These are phyloP conservation scores for Scutellospora calospora DNA, from an alignment of 371 early-diverging fungal genomes.

Conservation along the genomic window DNA sequence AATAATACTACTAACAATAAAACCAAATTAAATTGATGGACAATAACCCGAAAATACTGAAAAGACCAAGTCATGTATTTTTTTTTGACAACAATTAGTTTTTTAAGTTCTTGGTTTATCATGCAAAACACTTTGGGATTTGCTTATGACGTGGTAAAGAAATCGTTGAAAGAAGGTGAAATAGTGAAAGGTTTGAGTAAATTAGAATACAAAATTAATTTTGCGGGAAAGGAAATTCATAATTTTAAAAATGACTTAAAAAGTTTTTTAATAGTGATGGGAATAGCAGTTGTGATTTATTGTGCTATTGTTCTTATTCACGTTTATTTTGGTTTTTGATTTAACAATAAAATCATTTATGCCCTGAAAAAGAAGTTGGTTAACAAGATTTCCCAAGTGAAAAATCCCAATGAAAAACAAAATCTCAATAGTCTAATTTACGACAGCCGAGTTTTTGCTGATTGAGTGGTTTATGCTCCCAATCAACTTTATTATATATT, in stretches of 20 bases:
- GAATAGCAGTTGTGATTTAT: neutral
- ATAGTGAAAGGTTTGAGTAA: too few relatives aligned
- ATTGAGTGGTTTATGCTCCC: neutral
- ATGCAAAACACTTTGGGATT: too few relatives aligned
- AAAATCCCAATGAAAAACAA: neutral
- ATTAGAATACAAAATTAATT: too few relatives aligned
- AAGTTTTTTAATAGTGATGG: neutral
- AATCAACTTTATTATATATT: constrained; percentile 21
- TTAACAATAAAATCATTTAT: neutral
- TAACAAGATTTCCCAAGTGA: neutral
- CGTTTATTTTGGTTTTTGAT: constrained; percentile 18
- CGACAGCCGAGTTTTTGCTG: neutral
- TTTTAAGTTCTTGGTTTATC: too few relatives aligned
- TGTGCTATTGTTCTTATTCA: too few relatives aligned
- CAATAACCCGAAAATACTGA: constrained; percentile 1
- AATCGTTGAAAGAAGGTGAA: too few relatives aligned
- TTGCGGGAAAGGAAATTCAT: neutral
- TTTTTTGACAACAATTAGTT: constrained; percentile 7
- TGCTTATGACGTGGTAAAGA: too few relatives aligned
- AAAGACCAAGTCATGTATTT: constrained; percentile 23
- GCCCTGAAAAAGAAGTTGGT: neutral
- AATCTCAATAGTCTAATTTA: neutral
- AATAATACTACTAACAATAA: too few relatives aligned
- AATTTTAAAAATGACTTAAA: neutral
- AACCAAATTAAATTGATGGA: constrained; percentile 22